Base-by-base conservation (phyloP, 306 rosid species). In the Myrica gale region DNA sequence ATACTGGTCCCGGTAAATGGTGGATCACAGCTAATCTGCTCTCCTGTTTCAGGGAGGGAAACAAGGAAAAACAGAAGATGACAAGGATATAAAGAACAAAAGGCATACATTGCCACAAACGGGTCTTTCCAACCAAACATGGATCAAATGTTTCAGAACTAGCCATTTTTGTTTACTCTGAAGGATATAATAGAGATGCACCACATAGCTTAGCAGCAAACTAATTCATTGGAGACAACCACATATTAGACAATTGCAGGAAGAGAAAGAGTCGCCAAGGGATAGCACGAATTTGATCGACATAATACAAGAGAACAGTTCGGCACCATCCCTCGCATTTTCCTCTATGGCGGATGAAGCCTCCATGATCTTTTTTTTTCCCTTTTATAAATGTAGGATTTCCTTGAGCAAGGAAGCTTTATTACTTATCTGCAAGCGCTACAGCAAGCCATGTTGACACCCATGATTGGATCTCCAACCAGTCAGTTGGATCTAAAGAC, bases 381-480 rank as follows among this genome's bases (percentile, higher is more conserved):
- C 6, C n/a, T 21, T 4, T 17, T 42, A 68, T 39, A 17, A 13
- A 45, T 32, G 37, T 32, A 62, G 23, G 15, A 53, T 57, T 61
- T 12, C 11, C 5, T 20, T 8, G 20, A 65, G 47, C 42, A 10
- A 67, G 41, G 69, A 20, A 50, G 58, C 32, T 42, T 56, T 71
- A 57, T 81, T 66, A 80, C 6, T 80, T 63, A 7, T 69, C 76
- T 43, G 23, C 20, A 62, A 83, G 79, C 65, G 80, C 85, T 48
- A 51, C 73, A 60, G 84, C 79, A 71, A 88, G 68, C 91, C 91
- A 88, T 57, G 68, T 81, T 75, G 91, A 82, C 8, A 84, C 86
- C 7, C 80, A 83, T 37, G 85, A 76, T 53, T 79, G 86, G 62
- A 74, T 76, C 80, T 85, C 85, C 6, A 62, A 37, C 12, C 51